These are phyloP conservation scores for Teunomyces funiuensis DNA, from an alignment of 805 yeast genomes.

Conservation along the genomic window DNA sequence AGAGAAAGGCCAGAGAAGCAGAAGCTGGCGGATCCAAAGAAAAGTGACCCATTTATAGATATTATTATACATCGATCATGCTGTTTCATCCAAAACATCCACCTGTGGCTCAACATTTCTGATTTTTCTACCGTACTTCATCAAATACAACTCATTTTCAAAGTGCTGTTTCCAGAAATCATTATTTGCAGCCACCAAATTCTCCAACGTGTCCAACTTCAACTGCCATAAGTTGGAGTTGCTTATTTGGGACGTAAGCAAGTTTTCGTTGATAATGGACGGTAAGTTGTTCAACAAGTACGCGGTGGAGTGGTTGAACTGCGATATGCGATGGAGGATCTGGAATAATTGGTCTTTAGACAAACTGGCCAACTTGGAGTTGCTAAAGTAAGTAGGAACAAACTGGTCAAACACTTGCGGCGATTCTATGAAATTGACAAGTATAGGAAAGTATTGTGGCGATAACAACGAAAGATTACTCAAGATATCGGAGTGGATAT, in stretches of 20 bases:
- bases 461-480: slow-evolving; percentile 15
- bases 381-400: slow-evolving; percentile 9
- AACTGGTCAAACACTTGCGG: slow-evolving; percentile 16
- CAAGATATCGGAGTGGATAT: slow-evolving; percentile 14
- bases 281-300: slow-evolving; percentile 27
- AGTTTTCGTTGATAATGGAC: slow-evolving; percentile 18
- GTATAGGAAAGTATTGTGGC: slow-evolving; percentile 23
- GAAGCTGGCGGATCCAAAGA: neutral
- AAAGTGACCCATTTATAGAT: neutral
- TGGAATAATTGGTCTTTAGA: slow-evolving; percentile 23
- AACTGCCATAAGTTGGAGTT: slow-evolving; percentile 25
- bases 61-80: slow-evolving; percentile 4
- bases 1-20: slow-evolving; percentile 3
- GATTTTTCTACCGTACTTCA: slow-evolving; percentile 26
- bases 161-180: slow-evolving; percentile 24
- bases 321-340: slow-evolving; percentile 21
- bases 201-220: slow-evolving; percentile 23
- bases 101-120: slow-evolving; percentile 20
- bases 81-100: slow-evolving; percentile 23
- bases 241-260: slow-evolving; percentile 4
- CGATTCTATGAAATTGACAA: slow-evolving; percentile 23
- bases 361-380: slow-evolving; percentile 12
- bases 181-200: slow-evolving; percentile 19
- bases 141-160: slow-evolving; percentile 14
- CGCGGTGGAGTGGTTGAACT: slow-evolving; percentile 16